Conservation (phyloP, 108 stramenopile genomes). For the Chaetoceros muelleri region DNA sequence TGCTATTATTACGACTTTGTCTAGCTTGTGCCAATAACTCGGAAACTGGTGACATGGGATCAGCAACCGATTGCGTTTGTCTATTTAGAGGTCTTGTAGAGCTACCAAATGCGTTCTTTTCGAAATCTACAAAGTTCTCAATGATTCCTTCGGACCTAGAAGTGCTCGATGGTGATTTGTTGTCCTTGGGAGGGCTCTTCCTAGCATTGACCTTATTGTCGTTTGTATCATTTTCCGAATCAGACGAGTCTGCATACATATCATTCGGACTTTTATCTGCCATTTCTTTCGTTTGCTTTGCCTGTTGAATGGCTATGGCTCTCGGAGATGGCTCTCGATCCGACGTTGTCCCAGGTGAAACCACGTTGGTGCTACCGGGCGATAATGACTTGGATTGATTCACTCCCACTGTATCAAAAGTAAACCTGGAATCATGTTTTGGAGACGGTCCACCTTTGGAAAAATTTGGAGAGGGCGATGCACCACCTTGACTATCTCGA, state of each 20-base stretch:
- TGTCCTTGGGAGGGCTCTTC: background rate
- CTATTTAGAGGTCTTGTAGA: background rate
- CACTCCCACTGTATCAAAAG: background rate
- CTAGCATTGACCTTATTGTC: conserved; percentile 3
- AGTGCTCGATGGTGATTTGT: background rate
- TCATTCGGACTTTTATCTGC: background rate
- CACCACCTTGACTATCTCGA: background rate
- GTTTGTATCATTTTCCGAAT: background rate
- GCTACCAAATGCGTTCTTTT: conserved; percentile 7
- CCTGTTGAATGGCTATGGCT: background rate
- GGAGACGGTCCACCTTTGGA: background rate
- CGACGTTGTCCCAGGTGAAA: background rate
- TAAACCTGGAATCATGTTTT: background rate
- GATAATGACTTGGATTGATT: too few species aligned
- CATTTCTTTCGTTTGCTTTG: background rate
- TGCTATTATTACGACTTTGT: conserved; percentile 6
- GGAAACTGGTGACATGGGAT: conserved; percentile 21
- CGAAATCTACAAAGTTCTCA: conserved; percentile 39
- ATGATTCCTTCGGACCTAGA: background rate
- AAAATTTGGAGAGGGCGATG: background rate
- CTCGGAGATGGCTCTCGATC: background rate
- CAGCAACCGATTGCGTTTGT: background rate
- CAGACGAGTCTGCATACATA: background rate
- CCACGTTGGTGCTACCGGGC: background rate
- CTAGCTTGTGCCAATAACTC: conserved; percentile 46